phyloP scores from a whole-genome alignment of 2,329 filamentous ascomycete species.

The Decorospora gaudefroyi region DNA sequence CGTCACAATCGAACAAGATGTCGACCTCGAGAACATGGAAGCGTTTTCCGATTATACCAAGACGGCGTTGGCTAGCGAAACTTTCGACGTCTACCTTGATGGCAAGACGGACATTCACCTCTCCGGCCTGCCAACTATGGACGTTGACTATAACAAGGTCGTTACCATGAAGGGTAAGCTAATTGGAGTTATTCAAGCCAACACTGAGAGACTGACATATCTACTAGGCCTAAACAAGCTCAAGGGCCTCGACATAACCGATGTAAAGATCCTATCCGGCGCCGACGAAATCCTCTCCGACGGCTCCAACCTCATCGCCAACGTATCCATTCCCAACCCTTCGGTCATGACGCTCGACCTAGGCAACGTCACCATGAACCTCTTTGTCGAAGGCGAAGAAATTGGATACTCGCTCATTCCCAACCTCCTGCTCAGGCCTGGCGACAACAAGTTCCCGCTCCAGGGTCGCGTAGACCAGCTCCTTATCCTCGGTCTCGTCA shows the following conservation, averaged over 20 bases:
- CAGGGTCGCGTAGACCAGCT: constrained; percentile 59
- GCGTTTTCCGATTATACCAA: constrained; percentile 58
- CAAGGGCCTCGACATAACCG: constrained; percentile 56
- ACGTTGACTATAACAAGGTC: constrained; percentile 61
- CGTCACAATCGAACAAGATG: constrained; percentile 51
- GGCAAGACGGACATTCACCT: constrained; percentile 59
- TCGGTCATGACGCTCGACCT: constrained; percentile 68
- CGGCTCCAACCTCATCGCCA: constrained; percentile 65
- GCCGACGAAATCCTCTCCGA: constrained; percentile 44
- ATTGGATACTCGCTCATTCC: constrained; percentile 64
- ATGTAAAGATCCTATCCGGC: constrained; percentile 55
- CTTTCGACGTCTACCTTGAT: constrained; percentile 55
- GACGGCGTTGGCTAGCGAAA: constrained; percentile 55
- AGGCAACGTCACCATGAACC: constrained; percentile 67
- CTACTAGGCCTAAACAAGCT: constrained; percentile 61
- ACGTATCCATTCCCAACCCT: constrained; percentile 65
- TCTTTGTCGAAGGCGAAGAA: constrained; percentile 56
- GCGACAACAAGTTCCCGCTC: constrained; percentile 61
- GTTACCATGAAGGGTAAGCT: constrained; percentile 60
- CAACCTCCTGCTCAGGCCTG: constrained; percentile 63
- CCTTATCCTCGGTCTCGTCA: constrained; percentile 54
- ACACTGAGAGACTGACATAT: constrained; percentile 2
- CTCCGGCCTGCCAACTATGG: constrained; percentile 55
- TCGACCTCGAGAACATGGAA: constrained; percentile 51
- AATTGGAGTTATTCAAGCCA: background rate